Base-by-base conservation (phyloP, 2,329 filamentous ascomycete genomes). In the Penicillium sp. region DNA sequence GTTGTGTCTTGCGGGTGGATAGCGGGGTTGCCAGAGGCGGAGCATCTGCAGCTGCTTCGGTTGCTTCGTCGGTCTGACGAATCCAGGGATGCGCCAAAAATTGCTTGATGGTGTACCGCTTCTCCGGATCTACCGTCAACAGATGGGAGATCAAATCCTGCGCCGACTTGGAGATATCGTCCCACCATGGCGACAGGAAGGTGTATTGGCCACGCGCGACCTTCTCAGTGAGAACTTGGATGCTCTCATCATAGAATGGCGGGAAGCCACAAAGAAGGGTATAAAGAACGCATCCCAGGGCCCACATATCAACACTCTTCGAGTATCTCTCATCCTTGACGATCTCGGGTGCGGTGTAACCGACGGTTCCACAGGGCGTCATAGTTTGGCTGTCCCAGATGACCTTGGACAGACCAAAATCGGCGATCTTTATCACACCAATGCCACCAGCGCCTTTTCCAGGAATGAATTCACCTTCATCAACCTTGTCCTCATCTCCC, bases 261-360 rank as follows among this genome's bases (percentile, higher is more conserved):
- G 93, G 93, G 74, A 98, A 98, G 12, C 93, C 93, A 62, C 93
- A 98, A 15, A 98, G 84, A 1, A 98, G 76, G 0, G 93, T 98
- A 74, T 98, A 98, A 5, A 98, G 77, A 10, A 98, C 93, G 67
- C 93, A 98, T 13, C 93, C 93, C 29, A 98, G 72, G 4, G 93
- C 93, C 93, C 93, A 98, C 93, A 98, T 98, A 65, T 98, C 93
- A 40, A 98, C 93, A 45, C 88, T 94, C 76, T 97, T 98, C 33
- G 91, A 97, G 70, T 98, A 98, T 19, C 90, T 82, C 72, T 98
- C 93, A 70, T 98, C 93, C 72, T 97, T 97, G 67, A 98, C 93
- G 55, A 98, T 98, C 67, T 98, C 93, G 7, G 93, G 93, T 3
- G 93, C 93, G 4, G 93, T 97, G 72, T 98, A 98, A 38, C 93